phyloP scores from a whole-genome alignment of 305 asterid genomes.

The Plantago coronopus region DNA sequence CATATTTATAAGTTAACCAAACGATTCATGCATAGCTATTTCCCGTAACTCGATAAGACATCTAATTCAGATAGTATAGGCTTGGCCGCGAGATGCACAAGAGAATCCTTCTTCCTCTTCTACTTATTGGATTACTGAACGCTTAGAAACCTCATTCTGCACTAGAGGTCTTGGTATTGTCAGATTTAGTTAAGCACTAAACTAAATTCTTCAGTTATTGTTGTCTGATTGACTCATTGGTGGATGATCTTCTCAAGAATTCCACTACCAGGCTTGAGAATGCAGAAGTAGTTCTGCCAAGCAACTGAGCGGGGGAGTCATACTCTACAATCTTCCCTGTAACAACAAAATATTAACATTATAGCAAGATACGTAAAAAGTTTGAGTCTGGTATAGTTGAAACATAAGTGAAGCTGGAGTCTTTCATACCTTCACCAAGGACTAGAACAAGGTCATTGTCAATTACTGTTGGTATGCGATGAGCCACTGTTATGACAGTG shows the following conservation, averaged over 20 bases:
- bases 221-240: constrained; percentile 2
- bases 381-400: no score
- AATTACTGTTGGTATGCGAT: constrained; percentile 72
- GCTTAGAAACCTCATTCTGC: neutral
- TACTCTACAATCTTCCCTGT: constrained; percentile 65
- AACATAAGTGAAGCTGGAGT: neutral
- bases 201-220: constrained; percentile 7
- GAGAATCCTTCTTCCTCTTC: no score
- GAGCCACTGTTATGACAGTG: constrained; percentile 86
- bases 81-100: no score
- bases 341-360: constrained; percentile 14
- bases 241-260: constrained; percentile 57
- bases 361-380: neutral
- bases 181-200: neutral
- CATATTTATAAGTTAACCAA: no score
- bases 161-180: neutral
- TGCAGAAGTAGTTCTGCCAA: constrained; percentile 44
- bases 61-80: no score
- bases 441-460: constrained; percentile 76
- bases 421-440: constrained; percentile 63
- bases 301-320: constrained; percentile 55
- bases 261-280: constrained; percentile 68
- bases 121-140: no score
- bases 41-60: no score
- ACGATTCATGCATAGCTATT: no score